Percentiles rank a stretch among this genome's conserved stretches.
Evolutionary conservation across 257 asterid species (phyloP).

Genomic region (Fraxinus americana): DNA sequence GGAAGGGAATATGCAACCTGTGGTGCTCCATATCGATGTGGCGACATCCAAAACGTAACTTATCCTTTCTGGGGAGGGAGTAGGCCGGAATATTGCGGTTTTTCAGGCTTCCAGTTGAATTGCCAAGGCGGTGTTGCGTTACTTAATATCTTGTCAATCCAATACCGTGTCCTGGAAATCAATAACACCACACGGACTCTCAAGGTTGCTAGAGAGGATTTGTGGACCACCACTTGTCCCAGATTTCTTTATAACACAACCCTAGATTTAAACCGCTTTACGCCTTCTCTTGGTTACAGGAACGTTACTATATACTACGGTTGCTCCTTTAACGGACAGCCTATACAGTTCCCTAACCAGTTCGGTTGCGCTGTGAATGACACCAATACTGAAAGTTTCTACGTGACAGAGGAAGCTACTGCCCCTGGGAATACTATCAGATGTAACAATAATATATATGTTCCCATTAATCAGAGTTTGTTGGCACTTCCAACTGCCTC

Average conservation of each 20-base stretch:
- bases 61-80: slow-evolving; percentile 63
- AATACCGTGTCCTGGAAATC: slow-evolving; percentile 29
- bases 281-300: slow-evolving; percentile 20
- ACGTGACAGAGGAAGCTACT: accelerated
- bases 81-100: slow-evolving; percentile 49
- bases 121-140: slow-evolving; percentile 31
- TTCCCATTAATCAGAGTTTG: slow-evolving; percentile 28
- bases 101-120: slow-evolving; percentile 46
- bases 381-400: slow-evolving; percentile 16
- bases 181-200: not conserved
- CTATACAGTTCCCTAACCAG: not conserved
- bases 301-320: slow-evolving; percentile 46
- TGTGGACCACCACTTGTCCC: slow-evolving; percentile 33
- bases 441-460: slow-evolving; percentile 33
- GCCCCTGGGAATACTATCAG: not conserved
- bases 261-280: slow-evolving; percentile 30
- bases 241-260: slow-evolving; percentile 16
- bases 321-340: slow-evolving; percentile 23
- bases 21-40: slow-evolving; percentile 31
- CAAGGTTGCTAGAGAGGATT: slow-evolving; percentile 48
- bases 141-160: slow-evolving; percentile 20
- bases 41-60: not conserved
- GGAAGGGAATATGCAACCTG: slow-evolving; percentile 29
- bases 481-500: not conserved
- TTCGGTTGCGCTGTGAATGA: slow-evolving; percentile 22